Base-by-base conservation (phyloP, 495 filamentous ascomycete genomes). In the Collariella sp. region DNA sequence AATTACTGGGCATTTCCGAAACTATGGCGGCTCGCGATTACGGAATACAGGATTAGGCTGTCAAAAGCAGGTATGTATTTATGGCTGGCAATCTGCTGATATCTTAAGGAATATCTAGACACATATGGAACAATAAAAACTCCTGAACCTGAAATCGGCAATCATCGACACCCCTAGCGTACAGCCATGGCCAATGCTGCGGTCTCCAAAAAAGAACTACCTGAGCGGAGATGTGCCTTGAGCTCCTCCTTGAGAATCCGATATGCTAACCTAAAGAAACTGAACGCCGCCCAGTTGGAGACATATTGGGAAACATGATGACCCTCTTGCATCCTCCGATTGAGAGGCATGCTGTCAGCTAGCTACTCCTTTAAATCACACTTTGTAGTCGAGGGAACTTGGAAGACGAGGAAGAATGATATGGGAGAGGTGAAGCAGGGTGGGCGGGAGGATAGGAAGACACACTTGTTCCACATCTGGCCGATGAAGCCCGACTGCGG, bases 401-500 rank as follows among this genome's bases (percentile, higher is more conserved):
- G 35, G 11, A 22, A 48, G 13, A n/a, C 10, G 22, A 12, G 24
- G 29, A 18, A 20, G 5, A 29, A 20, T 2, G 42, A 18, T 10
- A n/a, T n/a, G n/a, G n/a, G n/a, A n/a, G n/a, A n/a, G n/a, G n/a
- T n/a, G n/a, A n/a, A n/a, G n/a, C n/a, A n/a, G n/a, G n/a, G n/a
- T n/a, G n/a, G n/a, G n/a, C n/a, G n/a, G n/a, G n/a, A n/a, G n/a
- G n/a, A n/a, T 18, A 48, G 20, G 39, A 20, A 34, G 31, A 56
- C 67, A 29, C 48, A 76, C 73, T 68, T 72, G 44, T 72, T 61
- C 73, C 73, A 76, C 72, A 75, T 73, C 59, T 65, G 57, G 12
- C 70, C 72, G 46, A 76, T 60, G 57, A 75, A 69, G 39, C 73
- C 73, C 9, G 63, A 9, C 20, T 54, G 36, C 12, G 70, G 70